Base-by-base conservation (phyloP, 352 stramenopile genomes). In the Pythium phragmiticola region DNA sequence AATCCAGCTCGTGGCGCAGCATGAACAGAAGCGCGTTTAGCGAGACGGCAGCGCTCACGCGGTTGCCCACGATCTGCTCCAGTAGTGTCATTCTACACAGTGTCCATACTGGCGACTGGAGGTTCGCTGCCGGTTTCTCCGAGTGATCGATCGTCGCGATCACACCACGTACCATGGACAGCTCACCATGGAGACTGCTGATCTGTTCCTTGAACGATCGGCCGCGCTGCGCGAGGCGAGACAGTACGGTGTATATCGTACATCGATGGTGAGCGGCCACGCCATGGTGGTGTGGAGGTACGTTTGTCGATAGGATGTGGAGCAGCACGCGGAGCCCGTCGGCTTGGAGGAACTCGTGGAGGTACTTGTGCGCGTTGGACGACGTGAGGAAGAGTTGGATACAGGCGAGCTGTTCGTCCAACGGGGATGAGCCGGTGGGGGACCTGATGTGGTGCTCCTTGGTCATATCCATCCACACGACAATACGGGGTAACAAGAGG, bases 391-490 rank as follows among this genome's bases (percentile, higher is more conserved):
- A 88, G 17, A 89, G 54, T 4, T 70, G 42, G n/a, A 90, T 9
- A 43, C 68, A 80, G 16, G 67, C 70, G 1, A 90, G 63, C 63
- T 89, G 79, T 57, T 85, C 72, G 5, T 73, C 60, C 2, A 88
- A 65, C 3, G 46, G 46, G 26, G 46, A 52, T 8, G 46, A 14
- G 34, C 14, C 16, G 26, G n/a, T n/a, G 26, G 46, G 26, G 7
- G 46, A n/a, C 16, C 63, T 57, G 7, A 41, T 56, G 14, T 23
- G 16, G 41, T 41, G 36, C 42, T 47, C 2, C 2, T 57, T 68
- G 23, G 28, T 37, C 53, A 76, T 88, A n/a, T 80, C 72, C 75
- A 92, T 87, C 83, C 77, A 92, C 12, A 75, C 74, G 42, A 90
- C 59, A 8, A 90, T 68, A 6, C 84, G 81, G 11, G 81, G 73